phyloP scores from a whole-genome alignment of 352 stramenopile genomes.

The Sclerospora graminicola region DNA sequence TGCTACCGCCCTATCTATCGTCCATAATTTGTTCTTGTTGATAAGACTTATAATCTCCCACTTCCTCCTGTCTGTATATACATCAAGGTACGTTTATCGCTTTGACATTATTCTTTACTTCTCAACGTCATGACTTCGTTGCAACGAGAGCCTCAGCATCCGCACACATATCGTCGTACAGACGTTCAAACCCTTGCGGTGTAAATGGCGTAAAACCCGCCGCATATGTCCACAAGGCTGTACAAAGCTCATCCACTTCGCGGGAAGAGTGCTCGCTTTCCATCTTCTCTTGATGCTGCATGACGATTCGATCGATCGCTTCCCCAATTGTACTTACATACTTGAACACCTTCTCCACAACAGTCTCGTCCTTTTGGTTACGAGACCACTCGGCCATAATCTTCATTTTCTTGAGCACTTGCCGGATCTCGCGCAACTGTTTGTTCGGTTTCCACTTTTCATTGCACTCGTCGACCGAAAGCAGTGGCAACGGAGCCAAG shows the following conservation, averaged over 20 bases:
- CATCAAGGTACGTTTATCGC: too few species aligned
- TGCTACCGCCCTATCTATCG: constrained; percentile 9
- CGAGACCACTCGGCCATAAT: constrained; percentile 77
- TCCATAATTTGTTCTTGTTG: constrained; percentile 9
- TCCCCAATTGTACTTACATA: constrained; percentile 77
- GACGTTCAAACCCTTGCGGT: constrained; percentile 60
- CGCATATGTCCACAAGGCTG: constrained; percentile 71
- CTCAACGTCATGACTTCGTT: constrained; percentile 11
- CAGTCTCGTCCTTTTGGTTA: constrained; percentile 70
- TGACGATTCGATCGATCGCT: constrained; percentile 69
- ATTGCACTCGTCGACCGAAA: constrained; percentile 41
- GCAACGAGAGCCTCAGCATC: constrained; percentile 43
- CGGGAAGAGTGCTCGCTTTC: constrained; percentile 9
- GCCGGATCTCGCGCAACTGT: constrained; percentile 57
- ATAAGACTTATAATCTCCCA: constrained; percentile 9
- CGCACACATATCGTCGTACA: constrained; percentile 80
- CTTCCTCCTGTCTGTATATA: constrained; percentile 4
- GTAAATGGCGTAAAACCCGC: constrained; percentile 69
- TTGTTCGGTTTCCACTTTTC: constrained; percentile 80
- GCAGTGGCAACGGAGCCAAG: constrained; percentile 9
- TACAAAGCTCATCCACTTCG: constrained; percentile 69
- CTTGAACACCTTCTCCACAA: constrained; percentile 82
- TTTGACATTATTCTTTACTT: not conserved
- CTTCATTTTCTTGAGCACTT: constrained; percentile 83
- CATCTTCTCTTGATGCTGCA: constrained; percentile 24